Percentiles rank a stretch among this genome's conserved stretches.
Conservation (phyloP, 192 early-diverging fungal species). For the Podochytrium sp. region DNA sequence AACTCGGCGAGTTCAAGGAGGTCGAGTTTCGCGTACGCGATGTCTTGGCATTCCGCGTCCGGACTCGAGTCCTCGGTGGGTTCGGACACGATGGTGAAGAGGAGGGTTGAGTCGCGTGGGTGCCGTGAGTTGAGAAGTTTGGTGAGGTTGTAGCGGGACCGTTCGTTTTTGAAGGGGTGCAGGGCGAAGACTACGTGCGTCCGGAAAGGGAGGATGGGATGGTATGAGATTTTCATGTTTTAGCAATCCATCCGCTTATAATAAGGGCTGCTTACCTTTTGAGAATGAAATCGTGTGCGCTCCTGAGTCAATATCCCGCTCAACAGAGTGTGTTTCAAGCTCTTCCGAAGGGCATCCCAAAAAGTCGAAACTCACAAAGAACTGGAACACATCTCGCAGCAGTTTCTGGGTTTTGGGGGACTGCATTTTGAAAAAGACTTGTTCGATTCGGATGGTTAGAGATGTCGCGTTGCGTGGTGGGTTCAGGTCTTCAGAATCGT, state of each 20-base stretch:
- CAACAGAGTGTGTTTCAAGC: conserved; percentile 36
- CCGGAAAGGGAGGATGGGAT: background rate
- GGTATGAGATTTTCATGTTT: too few species aligned
- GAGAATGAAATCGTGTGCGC: background rate
- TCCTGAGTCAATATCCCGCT: conserved; percentile 16
- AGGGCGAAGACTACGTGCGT: background rate
- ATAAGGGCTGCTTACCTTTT: conserved; percentile 9
- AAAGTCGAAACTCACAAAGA: conserved; percentile 47
- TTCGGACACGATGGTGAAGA: conserved; percentile 32
- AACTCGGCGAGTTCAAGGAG: conserved; percentile 3
- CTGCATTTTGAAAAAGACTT: conserved; percentile 6
- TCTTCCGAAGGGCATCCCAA: conserved; percentile 39
- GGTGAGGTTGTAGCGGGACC: background rate
- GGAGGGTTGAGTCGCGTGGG: background rate
- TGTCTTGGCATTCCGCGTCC: conserved; percentile 28
- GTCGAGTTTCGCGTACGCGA: conserved; percentile 23
- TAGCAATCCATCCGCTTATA: too few species aligned
- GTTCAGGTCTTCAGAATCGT: background rate
- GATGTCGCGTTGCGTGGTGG: background rate
- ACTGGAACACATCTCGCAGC: conserved; percentile 25
- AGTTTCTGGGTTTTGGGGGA: conserved; percentile 16
- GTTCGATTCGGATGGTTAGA: background rate
- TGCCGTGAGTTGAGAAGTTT: background rate
- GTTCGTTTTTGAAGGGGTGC: conserved; percentile 28
- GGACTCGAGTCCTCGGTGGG: conserved; percentile 17